Conservation (phyloP, 139 green algal genomes). For the Picocystis salinarum region DNA sequence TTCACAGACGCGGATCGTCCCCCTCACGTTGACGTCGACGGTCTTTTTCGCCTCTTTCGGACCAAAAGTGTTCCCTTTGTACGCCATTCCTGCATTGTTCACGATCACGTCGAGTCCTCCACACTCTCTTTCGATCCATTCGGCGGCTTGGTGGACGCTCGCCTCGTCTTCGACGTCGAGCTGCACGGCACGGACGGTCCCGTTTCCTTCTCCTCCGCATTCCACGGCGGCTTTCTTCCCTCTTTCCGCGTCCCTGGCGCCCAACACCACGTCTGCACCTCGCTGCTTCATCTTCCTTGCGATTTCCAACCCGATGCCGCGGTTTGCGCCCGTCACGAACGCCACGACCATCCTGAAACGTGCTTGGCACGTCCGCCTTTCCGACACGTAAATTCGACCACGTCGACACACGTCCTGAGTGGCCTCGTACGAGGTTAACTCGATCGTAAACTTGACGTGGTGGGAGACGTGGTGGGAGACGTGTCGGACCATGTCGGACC, state of each 20-base stretch:
- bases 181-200: slow-evolving; percentile 12
- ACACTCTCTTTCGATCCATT: slow-evolving; percentile 16
- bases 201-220: slow-evolving; percentile 6
- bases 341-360: too few relatives aligned
- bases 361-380: too few relatives aligned
- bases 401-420: too few relatives aligned
- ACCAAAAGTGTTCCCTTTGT: slow-evolving; percentile 47
- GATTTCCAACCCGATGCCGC: slow-evolving; percentile 44
- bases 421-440: too few relatives aligned
- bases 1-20: slow-evolving; percentile 17
- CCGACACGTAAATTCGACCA: too few relatives aligned
- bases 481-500: too few relatives aligned
- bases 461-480: too few relatives aligned
- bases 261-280: slow-evolving; percentile 6
- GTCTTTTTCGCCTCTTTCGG: slow-evolving; percentile 29
- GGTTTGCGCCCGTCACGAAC: too few relatives aligned
- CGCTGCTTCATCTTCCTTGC: slow-evolving; percentile 21
- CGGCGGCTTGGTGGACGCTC: slow-evolving; percentile 25
- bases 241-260: slow-evolving; percentile 8
- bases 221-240: slow-evolving; percentile 20
- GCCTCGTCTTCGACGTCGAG: slow-evolving; percentile 30
- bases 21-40: slow-evolving; percentile 23
- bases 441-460: too few relatives aligned
- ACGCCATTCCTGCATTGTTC: slow-evolving; percentile 37
- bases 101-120: slow-evolving; percentile 23